phyloP scores from a whole-genome alignment of 2,329 filamentous ascomycete species.

The Chaetomium sp. region DNA sequence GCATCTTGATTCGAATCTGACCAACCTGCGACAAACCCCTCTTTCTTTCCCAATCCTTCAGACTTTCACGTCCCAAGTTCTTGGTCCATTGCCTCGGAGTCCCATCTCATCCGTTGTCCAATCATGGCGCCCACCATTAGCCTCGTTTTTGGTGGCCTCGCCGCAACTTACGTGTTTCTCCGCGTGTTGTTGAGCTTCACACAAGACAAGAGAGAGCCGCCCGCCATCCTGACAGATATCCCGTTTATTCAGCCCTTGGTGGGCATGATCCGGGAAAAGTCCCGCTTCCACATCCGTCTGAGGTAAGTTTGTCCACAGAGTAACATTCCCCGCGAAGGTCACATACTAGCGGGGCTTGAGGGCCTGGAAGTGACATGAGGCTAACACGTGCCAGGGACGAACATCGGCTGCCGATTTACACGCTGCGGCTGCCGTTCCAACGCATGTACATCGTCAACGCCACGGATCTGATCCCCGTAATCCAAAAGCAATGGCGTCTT shows the following conservation, averaged over 20 bases:
- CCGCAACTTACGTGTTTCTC: conserved; percentile 22
- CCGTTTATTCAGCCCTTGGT: conserved; percentile 25
- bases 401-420: conserved; percentile 24
- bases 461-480: conserved; percentile 21
- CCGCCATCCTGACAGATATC: conserved; percentile 18
- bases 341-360: not conserved
- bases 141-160: conserved; percentile 9
- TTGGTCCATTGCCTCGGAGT: too few species aligned
- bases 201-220: conserved; percentile 24
- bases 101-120: not conserved
- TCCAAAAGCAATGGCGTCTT: conserved; percentile 25
- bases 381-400: not conserved
- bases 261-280: conserved; percentile 20
- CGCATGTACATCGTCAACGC: conserved; percentile 26
- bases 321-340: not conserved
- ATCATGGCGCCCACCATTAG: conserved; percentile 5
- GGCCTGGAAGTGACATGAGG: not conserved
- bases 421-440: conserved; percentile 22
- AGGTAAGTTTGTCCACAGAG: not conserved
- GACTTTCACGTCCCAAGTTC: too few species aligned
- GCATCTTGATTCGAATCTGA: too few species aligned
- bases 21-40: not conserved
- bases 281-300: conserved; percentile 4
- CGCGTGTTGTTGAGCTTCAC: conserved; percentile 21
- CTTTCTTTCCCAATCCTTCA: not conserved